Evolutionary conservation across 768 basidiomycete genomes (phyloP).

Genomic region (Tulasnella sp.): DNA sequence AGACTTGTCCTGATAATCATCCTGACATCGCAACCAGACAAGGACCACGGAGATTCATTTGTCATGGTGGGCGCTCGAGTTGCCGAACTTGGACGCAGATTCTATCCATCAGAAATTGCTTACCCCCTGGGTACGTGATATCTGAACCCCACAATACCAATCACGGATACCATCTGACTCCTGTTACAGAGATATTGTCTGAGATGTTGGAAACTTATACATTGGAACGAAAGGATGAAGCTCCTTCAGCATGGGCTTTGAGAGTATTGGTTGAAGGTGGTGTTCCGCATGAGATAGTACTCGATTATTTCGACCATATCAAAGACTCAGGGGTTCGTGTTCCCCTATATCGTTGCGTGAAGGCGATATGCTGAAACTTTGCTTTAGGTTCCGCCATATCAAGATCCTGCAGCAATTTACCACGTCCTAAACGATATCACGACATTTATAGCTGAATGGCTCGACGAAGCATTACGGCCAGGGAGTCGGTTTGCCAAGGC

Average conservation of each 20-base stretch:
- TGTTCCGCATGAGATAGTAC: slow-evolving; percentile 78
- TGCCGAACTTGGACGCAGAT: slow-evolving; percentile 70
- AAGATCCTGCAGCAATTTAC: slow-evolving; percentile 76
- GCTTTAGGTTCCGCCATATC: slow-evolving; percentile 76
- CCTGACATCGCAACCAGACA: slow-evolving; percentile 13
- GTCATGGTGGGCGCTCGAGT: slow-evolving; percentile 38
- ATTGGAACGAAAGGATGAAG: slow-evolving; percentile 58
- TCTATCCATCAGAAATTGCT: slow-evolving; percentile 88
- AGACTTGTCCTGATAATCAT: slow-evolving; percentile 9
- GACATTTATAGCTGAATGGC: slow-evolving; percentile 76
- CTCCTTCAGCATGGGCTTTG: slow-evolving; percentile 81
- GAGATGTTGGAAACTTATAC: slow-evolving; percentile 75
- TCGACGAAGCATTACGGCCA: slow-evolving; percentile 73
- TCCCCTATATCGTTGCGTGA: slow-evolving; percentile 33
- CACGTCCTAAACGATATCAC: slow-evolving; percentile 82
- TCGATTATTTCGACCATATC: slow-evolving; percentile 84
- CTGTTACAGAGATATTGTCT: slow-evolving; percentile 66
- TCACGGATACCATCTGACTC: slow-evolving; percentile 10
- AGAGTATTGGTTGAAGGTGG: slow-evolving; percentile 78
- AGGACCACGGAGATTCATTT: slow-evolving; percentile 37
- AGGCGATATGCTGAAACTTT: slow-evolving; percentile 26
- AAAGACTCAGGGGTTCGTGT: slow-evolving; percentile 79
- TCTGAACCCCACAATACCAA: background rate
- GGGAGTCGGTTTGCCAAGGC: slow-evolving; percentile 63
- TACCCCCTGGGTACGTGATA: slow-evolving; percentile 76